phyloP scores from a whole-genome alignment of 192 early-diverging fungal species.

The Diversispora eburnea region DNA sequence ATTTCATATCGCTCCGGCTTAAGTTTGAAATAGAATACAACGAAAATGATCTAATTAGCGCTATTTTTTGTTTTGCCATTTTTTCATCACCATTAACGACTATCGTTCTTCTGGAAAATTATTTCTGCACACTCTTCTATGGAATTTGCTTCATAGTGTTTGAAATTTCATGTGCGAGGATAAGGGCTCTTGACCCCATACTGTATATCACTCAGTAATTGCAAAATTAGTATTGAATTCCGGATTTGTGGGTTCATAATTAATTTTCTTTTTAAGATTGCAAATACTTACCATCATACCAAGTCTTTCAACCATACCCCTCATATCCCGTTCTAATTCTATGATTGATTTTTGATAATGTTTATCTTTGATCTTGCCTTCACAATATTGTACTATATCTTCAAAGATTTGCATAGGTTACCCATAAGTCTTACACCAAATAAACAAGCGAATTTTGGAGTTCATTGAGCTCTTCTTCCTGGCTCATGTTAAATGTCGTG shows the following conservation, averaged over 20 bases:
- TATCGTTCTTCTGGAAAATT: too few relatives aligned
- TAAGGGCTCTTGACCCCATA: background rate
- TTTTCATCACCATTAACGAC: too few relatives aligned
- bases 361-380: slow-evolving; percentile 13
- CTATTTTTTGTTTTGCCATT: too few relatives aligned
- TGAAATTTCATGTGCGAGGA: slow-evolving; percentile 6
- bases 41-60: too few relatives aligned
- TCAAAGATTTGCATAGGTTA: slow-evolving; percentile 13
- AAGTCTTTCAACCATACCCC: slow-evolving; percentile 13
- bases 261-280: slow-evolving; percentile 9
- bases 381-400: slow-evolving; percentile 13
- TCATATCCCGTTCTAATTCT: too few relatives aligned
- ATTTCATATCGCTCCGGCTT: too few relatives aligned
- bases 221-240: slow-evolving; percentile 8
- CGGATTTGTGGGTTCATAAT: background rate
- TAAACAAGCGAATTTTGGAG: background rate
- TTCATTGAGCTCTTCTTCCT: slow-evolving; percentile 5
- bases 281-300: slow-evolving; percentile 7
- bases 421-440: slow-evolving; percentile 3
- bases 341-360: too few relatives aligned
- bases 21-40: too few relatives aligned
- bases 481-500: background rate
- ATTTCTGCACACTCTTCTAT: background rate
- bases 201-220: slow-evolving; percentile 8
- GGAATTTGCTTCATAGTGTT: background rate